Evolutionary conservation across 192 early-diverging fungal genomes (phyloP).

Genomic region (Spizellomyces punctatus): DNA sequence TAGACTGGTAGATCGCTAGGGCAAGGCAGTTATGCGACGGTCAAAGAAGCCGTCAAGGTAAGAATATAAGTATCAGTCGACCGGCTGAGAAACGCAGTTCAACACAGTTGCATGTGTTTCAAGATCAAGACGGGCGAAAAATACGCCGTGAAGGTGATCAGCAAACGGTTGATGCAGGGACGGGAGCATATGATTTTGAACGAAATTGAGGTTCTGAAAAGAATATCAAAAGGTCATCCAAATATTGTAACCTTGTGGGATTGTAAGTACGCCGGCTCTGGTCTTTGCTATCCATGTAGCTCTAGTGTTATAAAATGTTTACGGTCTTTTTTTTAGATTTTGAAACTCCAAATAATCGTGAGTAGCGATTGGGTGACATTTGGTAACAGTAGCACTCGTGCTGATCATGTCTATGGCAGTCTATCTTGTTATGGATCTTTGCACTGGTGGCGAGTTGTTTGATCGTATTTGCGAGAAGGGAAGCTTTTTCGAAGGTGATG

Average conservation of each 20-base stretch:
- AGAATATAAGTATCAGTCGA: background rate
- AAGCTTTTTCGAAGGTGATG: constrained; percentile 81
- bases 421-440: constrained; percentile 56
- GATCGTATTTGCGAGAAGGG: constrained; percentile 78
- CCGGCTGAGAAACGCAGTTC: background rate
- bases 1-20: constrained; percentile 55
- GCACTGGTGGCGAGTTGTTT: constrained; percentile 87
- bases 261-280: constrained; percentile 51
- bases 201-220: constrained; percentile 87
- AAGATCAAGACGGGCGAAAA: constrained; percentile 70
- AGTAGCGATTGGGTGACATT: background rate
- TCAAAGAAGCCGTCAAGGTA: constrained; percentile 56
- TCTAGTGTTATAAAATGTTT: background rate
- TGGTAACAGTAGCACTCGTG: background rate
- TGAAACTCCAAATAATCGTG: constrained; percentile 58
- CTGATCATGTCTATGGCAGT: constrained; percentile 22
- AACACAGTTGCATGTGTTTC: background rate
- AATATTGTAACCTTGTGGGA: constrained; percentile 88
- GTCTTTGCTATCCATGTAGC: constrained; percentile 57
- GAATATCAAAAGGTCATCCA: constrained; percentile 74
- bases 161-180: constrained; percentile 77
- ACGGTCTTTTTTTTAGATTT: constrained; percentile 68
- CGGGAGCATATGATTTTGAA: constrained; percentile 88
- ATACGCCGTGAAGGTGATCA: constrained; percentile 92
- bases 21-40: constrained; percentile 54